Evolutionary conservation across 768 basidiomycete species (phyloP).

Genomic region (Tylopilus sp.): DNA sequence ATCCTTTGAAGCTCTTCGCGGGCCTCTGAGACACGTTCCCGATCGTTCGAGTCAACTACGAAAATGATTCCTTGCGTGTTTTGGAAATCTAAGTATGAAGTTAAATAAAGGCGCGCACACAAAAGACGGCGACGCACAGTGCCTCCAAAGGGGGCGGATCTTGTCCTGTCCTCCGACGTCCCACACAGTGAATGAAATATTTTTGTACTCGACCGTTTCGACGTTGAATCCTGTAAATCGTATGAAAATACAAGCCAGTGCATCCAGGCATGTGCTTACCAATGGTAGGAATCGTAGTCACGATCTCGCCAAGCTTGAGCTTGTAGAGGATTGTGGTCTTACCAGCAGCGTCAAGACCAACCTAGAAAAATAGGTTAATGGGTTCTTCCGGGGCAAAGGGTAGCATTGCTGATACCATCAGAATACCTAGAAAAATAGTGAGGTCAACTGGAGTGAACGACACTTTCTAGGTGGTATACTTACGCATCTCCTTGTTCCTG

Average conservation of each 20-base stretch:
- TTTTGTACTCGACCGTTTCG: constrained; percentile 99
- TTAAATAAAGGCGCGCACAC: constrained; percentile 8
- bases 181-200: constrained; percentile 99
- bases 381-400: constrained; percentile 20
- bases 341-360: constrained; percentile 99
- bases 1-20: constrained; percentile 99
- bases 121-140: constrained; percentile 67
- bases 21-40: constrained; percentile 98
- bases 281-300: constrained; percentile 99
- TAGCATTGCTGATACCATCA: constrained; percentile 64
- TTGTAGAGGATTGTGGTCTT: constrained; percentile 99
- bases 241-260: constrained; percentile 4
- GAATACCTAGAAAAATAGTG: constrained; percentile 67
- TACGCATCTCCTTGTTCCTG: constrained; percentile 99
- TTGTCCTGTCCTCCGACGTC: constrained; percentile 99
- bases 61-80: constrained; percentile 99
- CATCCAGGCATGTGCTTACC: constrained; percentile 52
- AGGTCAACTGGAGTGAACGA: constrained; percentile 23
- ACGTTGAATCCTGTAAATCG: constrained; percentile 90
- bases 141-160: constrained; percentile 99
- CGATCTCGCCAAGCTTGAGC: constrained; percentile 99
- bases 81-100: constrained; percentile 81
- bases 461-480: constrained; percentile 34
- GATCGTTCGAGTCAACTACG: constrained; percentile 98
- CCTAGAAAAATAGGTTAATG: constrained; percentile 42